These are phyloP conservation scores for Obelidium mucronatum DNA, from an alignment of 192 early-diverging fungal genomes.

Conservation along the genomic window DNA sequence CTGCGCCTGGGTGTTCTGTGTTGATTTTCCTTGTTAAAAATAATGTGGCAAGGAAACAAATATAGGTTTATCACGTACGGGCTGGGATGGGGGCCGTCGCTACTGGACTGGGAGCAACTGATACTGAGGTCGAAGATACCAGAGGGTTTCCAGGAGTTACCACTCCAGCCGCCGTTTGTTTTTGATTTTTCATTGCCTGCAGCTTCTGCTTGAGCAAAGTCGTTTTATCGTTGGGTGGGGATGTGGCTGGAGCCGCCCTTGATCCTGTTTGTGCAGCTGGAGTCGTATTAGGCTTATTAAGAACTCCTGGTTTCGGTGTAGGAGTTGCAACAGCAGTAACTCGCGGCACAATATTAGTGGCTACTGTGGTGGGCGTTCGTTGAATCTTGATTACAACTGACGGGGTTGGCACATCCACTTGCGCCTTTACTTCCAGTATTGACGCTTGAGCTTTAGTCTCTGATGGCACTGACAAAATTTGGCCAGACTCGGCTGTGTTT, in stretches of 20 bases:
- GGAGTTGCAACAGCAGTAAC: neutral
- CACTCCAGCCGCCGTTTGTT: neutral
- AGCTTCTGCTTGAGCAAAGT: slow-evolving; percentile 6
- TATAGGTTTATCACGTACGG: neutral
- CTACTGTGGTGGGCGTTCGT: neutral
- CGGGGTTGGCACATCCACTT: too few relatives aligned
- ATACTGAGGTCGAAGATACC: neutral
- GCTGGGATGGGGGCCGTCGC: neutral
- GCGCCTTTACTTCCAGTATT: too few relatives aligned
- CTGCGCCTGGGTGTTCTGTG: neutral
- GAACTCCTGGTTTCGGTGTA: neutral
- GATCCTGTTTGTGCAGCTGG: neutral
- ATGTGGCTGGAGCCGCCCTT: neutral
- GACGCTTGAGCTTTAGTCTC: too few relatives aligned
- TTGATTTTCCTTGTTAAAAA: too few relatives aligned
- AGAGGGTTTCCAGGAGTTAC: neutral
- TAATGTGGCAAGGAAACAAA: too few relatives aligned
- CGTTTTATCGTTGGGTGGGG: neutral
- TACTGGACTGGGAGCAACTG: neutral
- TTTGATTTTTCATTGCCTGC: neutral
- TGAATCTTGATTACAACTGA: slow-evolving; percentile 2
- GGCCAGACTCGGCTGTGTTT: too few relatives aligned
- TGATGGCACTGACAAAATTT: too few relatives aligned
- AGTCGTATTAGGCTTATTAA: neutral
- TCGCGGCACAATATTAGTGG: neutral